Conservation (phyloP, 305 asterid genomes). For the Solanum aculeatissimum region DNA sequence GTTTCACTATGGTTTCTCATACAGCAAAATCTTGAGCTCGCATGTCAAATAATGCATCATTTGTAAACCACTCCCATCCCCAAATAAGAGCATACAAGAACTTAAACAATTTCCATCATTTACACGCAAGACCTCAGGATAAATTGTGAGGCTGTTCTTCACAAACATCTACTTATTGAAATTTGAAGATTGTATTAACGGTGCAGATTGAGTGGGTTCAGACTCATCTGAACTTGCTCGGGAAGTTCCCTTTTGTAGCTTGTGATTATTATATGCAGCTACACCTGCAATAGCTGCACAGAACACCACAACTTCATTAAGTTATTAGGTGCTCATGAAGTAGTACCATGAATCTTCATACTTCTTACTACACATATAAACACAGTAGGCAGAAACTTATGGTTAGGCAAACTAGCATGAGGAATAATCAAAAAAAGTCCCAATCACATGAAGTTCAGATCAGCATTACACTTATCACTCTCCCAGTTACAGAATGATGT, state of each 20-base stretch:
- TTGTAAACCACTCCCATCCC: background rate
- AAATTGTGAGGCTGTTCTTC: background rate
- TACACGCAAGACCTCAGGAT: background rate
- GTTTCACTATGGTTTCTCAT: background rate
- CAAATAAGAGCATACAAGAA: background rate
- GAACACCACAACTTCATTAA: background rate
- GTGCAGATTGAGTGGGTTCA: constrained; percentile 14
- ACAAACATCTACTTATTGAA: background rate
- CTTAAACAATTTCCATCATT: background rate
- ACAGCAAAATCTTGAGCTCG: background rate
- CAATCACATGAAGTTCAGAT: background rate
- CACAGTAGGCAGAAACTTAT: background rate
- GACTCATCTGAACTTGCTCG: constrained; percentile 12
- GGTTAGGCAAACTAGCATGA: background rate
- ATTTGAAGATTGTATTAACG: constrained; percentile 12
- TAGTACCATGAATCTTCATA: background rate
- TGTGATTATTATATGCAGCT: constrained; percentile 86
- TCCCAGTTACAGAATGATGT: background rate
- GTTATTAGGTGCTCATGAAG: background rate
- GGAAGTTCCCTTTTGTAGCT: constrained; percentile 72
- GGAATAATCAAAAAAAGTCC: background rate
- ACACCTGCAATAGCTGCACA: constrained; percentile 90
- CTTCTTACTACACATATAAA: background rate
- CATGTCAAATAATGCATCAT: background rate
- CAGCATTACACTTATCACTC: background rate